Conservation (phyloP, 306 rosid species). For the Potentilla sterilis region DNA sequence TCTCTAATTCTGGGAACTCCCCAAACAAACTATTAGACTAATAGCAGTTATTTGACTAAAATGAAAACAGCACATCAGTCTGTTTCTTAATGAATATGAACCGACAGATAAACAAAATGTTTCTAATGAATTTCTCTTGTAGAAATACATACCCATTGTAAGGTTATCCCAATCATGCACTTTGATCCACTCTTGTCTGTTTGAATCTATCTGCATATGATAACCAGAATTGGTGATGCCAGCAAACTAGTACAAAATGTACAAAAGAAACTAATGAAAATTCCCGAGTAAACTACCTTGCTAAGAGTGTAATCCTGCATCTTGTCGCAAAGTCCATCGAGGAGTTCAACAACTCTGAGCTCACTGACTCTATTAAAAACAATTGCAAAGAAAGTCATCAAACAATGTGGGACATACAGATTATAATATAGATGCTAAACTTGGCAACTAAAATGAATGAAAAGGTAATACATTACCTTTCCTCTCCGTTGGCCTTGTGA, state of each 20-base stretch:
- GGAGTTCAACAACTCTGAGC: constrained; percentile 87
- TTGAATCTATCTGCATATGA: constrained; percentile 49
- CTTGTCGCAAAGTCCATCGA: constrained; percentile 90
- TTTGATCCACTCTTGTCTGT: constrained; percentile 60
- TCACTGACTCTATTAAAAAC: constrained; percentile 66
- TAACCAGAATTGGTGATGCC: constrained; percentile 15
- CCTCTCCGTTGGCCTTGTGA: constrained; percentile 88
- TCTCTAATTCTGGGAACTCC: background rate
- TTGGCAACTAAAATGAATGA: background rate
- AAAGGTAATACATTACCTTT: constrained; percentile 62
- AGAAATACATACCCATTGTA: constrained; percentile 49
- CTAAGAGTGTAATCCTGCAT: constrained; percentile 85
- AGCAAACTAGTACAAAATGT: background rate
- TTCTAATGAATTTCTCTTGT: background rate
- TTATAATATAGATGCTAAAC: background rate
- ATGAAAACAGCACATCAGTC: background rate
- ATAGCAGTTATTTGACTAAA: background rate
- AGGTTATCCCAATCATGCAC: constrained; percentile 77
- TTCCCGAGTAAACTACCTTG: constrained; percentile 41
- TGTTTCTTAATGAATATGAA: background rate
- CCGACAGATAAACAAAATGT: background rate
- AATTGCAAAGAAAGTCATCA: constrained; percentile 19
- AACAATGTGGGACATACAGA: background rate
- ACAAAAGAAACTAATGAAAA: background rate
- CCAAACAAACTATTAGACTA: background rate